A percentile compares a stretch with the other conserved stretches of the same genome.
Evolutionary conservation across 768 basidiomycete genomes (phyloP).

Genomic region (Boletellus sp.): DNA sequence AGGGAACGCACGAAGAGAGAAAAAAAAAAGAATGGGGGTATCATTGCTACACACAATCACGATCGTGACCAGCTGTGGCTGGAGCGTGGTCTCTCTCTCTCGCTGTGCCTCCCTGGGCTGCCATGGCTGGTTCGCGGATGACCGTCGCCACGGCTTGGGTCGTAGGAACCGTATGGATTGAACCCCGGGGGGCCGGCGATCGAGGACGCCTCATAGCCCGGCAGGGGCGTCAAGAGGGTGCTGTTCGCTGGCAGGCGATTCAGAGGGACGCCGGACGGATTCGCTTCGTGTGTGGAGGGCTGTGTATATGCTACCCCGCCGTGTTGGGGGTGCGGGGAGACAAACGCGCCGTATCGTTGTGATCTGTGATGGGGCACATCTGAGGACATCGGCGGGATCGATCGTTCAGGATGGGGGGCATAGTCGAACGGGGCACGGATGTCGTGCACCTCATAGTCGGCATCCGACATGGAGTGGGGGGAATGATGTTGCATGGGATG

Average conservation of each 20-base stretch:
- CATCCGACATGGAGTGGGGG: constrained; percentile 28
- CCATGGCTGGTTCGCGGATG: constrained; percentile 43
- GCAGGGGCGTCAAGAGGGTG: constrained; percentile 68
- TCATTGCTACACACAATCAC: constrained; percentile 7
- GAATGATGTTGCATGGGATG: constrained; percentile 17
- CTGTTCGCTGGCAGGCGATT: constrained; percentile 58
- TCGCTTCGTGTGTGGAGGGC: constrained; percentile 25
- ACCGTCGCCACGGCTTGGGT: constrained; percentile 38
- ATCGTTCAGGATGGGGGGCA: constrained; percentile 25
- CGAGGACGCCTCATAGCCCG: constrained; percentile 50
- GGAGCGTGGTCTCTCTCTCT: constrained; percentile 21
- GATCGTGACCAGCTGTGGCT: constrained; percentile 15
- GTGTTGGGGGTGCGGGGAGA: constrained; percentile 17
- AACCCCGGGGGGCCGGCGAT: constrained; percentile 18
- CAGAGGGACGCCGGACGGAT: constrained; percentile 18
- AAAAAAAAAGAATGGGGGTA: background rate
- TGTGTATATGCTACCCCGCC: constrained; percentile 16
- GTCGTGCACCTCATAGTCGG: constrained; percentile 18
- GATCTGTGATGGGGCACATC: constrained; percentile 24
- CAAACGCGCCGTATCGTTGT: constrained; percentile 25
- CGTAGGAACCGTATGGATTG: constrained; percentile 27
- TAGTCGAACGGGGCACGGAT: constrained; percentile 22
- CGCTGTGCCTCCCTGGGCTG: constrained; percentile 20
- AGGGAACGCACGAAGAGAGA: background rate
- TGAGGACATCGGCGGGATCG: constrained; percentile 3